Conservation (phyloP, 371 early-diverging fungal species). For the Blastocladiella emersonii region DNA sequence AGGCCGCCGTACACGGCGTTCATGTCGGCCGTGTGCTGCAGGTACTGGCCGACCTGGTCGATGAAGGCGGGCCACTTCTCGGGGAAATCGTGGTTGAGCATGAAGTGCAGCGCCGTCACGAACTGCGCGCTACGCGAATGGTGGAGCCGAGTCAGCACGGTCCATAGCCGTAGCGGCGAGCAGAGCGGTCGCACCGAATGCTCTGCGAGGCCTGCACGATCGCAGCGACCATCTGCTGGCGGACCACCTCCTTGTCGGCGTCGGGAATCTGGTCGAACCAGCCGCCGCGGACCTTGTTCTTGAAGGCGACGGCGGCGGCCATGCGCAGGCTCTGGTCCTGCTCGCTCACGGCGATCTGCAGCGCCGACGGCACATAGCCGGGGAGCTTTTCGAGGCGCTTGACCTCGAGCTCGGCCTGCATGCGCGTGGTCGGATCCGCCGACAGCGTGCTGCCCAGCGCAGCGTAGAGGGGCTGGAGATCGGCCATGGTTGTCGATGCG, state of each 20-base stretch:
- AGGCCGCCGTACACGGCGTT: conserved; percentile 56
- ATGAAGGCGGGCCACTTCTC: conserved; percentile 70
- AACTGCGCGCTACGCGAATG: conserved; percentile 44
- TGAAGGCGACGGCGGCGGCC: conserved; percentile 85
- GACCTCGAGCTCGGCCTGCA: conserved; percentile 50
- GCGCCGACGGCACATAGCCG: conserved; percentile 33
- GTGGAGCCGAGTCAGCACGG: neutral
- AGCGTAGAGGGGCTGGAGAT: conserved; percentile 42
- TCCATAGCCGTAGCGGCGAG: neutral
- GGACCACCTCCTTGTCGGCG: conserved; percentile 52
- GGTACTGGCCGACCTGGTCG: conserved; percentile 35
- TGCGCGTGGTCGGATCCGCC: conserved; percentile 46
- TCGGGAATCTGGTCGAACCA: conserved; percentile 58
- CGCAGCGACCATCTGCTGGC: conserved; percentile 54
- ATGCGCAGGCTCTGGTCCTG: conserved; percentile 8
- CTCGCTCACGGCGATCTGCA: neutral
- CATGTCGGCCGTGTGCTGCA: conserved; percentile 45
- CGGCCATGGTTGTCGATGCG: neutral
- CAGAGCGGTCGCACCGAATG: conserved; percentile 38
- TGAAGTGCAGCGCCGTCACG: conserved; percentile 46
- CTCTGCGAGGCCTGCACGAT: conserved; percentile 45
- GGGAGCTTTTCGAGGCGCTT: conserved; percentile 47
- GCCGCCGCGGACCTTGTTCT: conserved; percentile 59
- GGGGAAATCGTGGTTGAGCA: conserved; percentile 58
- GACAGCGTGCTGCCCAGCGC: conserved; percentile 51